Evolutionary conservation across 768 basidiomycete genomes (phyloP).

Genomic region (Cubamyces sp.): DNA sequence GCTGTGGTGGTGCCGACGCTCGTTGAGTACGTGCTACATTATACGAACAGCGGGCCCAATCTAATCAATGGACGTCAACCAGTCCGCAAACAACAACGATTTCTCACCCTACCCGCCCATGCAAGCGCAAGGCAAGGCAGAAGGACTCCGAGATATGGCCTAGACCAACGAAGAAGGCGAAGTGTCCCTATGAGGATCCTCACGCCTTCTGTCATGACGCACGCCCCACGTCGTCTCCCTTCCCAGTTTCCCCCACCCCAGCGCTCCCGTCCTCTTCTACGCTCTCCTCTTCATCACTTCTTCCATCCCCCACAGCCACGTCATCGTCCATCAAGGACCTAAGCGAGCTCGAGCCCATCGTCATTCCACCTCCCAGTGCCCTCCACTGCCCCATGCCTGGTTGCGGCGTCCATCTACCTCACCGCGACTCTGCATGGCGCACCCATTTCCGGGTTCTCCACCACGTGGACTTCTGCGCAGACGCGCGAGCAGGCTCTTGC

Average conservation of each 20-base stretch:
- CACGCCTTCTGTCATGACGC: neutral
- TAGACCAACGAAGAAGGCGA: neutral
- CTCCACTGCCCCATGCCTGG: slow-evolving; percentile 9
- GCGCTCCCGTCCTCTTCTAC: neutral
- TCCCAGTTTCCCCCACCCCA: neutral
- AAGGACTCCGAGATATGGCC: neutral
- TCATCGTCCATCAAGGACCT: neutral
- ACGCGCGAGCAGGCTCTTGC: neutral
- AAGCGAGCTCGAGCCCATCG: neutral
- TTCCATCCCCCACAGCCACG: neutral
- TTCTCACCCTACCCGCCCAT: neutral
- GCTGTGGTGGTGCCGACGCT: no score
- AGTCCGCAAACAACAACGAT: neutral
- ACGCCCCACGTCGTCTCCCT: neutral
- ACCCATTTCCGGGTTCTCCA: slow-evolving; percentile 2
- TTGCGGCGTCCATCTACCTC: neutral
- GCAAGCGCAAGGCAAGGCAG: neutral
- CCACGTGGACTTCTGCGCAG: slow-evolving; percentile 10
- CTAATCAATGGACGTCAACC: no score
- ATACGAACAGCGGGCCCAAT: neutral
- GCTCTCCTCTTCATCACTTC: no score
- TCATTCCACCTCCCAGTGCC: neutral
- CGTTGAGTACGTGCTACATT: no score
- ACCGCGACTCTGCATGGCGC: slow-evolving; percentile 11
- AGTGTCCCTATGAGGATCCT: neutral